Conservation (phyloP, 257 asterid genomes). For the Capsicum chinense region DNA sequence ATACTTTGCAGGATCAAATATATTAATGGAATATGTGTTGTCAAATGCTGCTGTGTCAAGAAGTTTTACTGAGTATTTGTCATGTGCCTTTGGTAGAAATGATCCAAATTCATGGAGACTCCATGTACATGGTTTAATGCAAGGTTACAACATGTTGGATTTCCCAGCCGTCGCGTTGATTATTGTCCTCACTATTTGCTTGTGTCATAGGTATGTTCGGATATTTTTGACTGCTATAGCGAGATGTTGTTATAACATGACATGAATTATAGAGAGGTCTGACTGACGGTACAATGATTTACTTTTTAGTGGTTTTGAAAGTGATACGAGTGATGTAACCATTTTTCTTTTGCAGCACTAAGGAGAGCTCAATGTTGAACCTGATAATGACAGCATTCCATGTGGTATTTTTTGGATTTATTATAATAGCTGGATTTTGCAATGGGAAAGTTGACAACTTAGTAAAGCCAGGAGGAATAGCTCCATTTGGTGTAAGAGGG, state of each 20-base stretch:
- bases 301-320: constrained; percentile 22
- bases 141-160: constrained; percentile 54
- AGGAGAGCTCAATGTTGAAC: constrained; percentile 50
- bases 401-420: constrained; percentile 48
- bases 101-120: constrained; percentile 48
- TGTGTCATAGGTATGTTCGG: constrained; percentile 42
- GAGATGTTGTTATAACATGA: no score
- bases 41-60: constrained; percentile 58
- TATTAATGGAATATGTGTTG: constrained; percentile 52
- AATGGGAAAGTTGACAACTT: constrained; percentile 43
- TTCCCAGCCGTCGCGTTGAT: constrained; percentile 38
- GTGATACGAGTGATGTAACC: constrained; percentile 4
- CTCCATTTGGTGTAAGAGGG: constrained; percentile 48
- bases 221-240: not conserved
- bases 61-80: constrained; percentile 51
- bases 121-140: constrained; percentile 40
- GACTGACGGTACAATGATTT: not conserved
- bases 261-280: not conserved
- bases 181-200: constrained; percentile 37
- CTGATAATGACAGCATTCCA: constrained; percentile 48
- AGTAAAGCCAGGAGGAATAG: constrained; percentile 42
- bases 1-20: constrained; percentile 52
- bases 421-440: constrained; percentile 45
- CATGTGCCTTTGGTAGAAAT: constrained; percentile 40
- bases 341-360: constrained; percentile 43